Base-by-base conservation (phyloP, 2,329 filamentous ascomycete genomes). In the Trichoderma harzianum region DNA sequence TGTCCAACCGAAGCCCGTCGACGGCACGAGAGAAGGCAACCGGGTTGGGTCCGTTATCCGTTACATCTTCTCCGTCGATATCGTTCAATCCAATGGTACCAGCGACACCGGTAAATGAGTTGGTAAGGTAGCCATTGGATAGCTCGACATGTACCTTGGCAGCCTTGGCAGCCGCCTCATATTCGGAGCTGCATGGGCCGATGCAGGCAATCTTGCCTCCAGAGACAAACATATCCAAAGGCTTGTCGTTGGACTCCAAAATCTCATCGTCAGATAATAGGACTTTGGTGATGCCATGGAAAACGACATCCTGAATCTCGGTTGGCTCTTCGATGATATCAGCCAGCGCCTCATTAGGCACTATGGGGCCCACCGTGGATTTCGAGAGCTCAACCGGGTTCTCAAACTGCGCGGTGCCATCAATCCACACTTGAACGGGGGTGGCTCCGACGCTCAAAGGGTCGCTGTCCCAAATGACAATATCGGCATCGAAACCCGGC, bases 401-500 rank as follows among this genome's bases (percentile, higher is more conserved):
- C 39, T 88, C 82, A 21, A 78, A 81, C 67, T 92, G 90, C 2
- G 86, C 82, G 10, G 82, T 85, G 4, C 89, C 89, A 70, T 91
- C 89, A 71, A 91, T 90, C 86, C 88, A 91, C 2, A 91, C 87
- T 78, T 91, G 88, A 0, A 87, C 83, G 0, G 89, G 88, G 0
- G 87, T 80, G 1, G 89, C 88, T 1, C 89, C 89, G 0, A 89
- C 84, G 55, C 86, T 87, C 2, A 91, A 80, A 34, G 89, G 89
- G 72, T 91, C 88, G 55, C 86, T 88, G 74, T 91, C 88, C 89
- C 89, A 91, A 10, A 90, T 84, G 12, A 86, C 88, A 34, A 91
- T 76, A 72, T 91, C 89, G 58, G 88, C 89, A 72, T 90, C 89
- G 62, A 86, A 90, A 0, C 89, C 88, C 3, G 87, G 83, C 81